These are phyloP conservation scores for Saprolegnia parasitica DNA, from an alignment of 352 stramenopile species.

Conservation along the genomic window DNA sequence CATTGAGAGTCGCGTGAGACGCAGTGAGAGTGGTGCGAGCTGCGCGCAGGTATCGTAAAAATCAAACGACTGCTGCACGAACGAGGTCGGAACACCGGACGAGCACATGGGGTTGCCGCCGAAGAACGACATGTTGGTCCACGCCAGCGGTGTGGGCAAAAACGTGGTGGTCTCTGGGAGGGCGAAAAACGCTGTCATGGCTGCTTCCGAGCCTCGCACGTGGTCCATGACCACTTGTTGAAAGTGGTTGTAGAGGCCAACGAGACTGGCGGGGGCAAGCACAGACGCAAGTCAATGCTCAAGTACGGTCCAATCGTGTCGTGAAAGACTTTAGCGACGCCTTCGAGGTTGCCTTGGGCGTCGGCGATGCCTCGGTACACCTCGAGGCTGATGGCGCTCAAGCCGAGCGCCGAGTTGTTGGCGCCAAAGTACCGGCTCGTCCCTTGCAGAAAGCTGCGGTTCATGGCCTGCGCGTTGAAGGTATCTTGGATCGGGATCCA, in stretches of 20 bases:
- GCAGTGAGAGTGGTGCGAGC: not conserved
- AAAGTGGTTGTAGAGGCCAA: slow-evolving; percentile 2
- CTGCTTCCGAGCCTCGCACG: not conserved
- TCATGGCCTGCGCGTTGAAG: slow-evolving; percentile 9
- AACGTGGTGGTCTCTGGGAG: not conserved
- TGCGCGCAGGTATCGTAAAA: slow-evolving; percentile 2
- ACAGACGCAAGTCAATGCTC: not conserved
- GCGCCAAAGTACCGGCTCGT: slow-evolving; percentile 7
- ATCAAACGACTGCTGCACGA: slow-evolving; percentile 11
- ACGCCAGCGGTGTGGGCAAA: not conserved
- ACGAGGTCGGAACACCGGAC: not conserved
- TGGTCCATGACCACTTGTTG: not conserved
- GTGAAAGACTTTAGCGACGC: not conserved
- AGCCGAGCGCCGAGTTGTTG: not conserved
- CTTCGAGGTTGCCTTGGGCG: not conserved
- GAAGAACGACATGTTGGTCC: not conserved
- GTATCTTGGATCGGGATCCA: not conserved
- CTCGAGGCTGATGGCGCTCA: not conserved
- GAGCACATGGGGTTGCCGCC: slow-evolving; percentile 12
- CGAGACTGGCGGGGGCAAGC: not conserved
- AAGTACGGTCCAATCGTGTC: slow-evolving; percentile 2
- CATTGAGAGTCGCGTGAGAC: not conserved
- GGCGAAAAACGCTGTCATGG: not conserved
- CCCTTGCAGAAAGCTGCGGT: slow-evolving; percentile 5
- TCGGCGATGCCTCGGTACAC: slow-evolving; percentile 3